phyloP scores from a whole-genome alignment of 345 rosid species.

The Bretschneidera sinensis region DNA sequence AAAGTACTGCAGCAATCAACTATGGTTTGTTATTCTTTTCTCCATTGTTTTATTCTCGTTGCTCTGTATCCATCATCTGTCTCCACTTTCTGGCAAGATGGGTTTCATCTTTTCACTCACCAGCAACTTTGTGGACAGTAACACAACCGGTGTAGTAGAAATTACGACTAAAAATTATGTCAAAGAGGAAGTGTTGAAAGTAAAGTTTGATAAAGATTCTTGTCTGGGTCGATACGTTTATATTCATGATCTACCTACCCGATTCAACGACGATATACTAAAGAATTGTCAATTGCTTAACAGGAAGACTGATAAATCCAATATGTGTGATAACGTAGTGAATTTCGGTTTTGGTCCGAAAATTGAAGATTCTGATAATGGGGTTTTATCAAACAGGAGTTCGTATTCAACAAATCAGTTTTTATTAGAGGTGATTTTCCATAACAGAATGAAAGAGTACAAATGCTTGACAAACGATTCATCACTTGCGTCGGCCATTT shows the following conservation, averaged over 20 bases:
- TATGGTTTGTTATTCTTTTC: constrained; percentile 14
- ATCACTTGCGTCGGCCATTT: constrained; percentile 37
- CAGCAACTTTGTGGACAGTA: not conserved
- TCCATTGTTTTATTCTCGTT: constrained; percentile 5
- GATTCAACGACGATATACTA: constrained; percentile 34
- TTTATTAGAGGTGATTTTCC: constrained; percentile 38
- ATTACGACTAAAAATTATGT: not conserved
- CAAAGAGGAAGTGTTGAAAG: not conserved
- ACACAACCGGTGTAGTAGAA: not conserved
- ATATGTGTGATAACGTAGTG: constrained; percentile 26
- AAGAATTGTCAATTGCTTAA: constrained; percentile 25
- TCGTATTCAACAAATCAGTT: constrained; percentile 40
- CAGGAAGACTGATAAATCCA: constrained; percentile 25
- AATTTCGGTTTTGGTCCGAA: constrained; percentile 40
- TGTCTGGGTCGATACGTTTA: constrained; percentile 41
- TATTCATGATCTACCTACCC: constrained; percentile 31
- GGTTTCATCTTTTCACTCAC: not conserved
- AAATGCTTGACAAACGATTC: constrained; percentile 40
- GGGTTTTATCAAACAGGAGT: constrained; percentile 23
- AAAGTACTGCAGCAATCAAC: not conserved
- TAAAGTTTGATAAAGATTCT: constrained; percentile 10
- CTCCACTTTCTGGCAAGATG: not conserved
- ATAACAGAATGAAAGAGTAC: constrained; percentile 38
- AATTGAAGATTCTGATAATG: constrained; percentile 14
- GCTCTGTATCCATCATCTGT: not conserved